phyloP scores from a whole-genome alignment of 768 basidiomycete species.

The Mycena venus region DNA sequence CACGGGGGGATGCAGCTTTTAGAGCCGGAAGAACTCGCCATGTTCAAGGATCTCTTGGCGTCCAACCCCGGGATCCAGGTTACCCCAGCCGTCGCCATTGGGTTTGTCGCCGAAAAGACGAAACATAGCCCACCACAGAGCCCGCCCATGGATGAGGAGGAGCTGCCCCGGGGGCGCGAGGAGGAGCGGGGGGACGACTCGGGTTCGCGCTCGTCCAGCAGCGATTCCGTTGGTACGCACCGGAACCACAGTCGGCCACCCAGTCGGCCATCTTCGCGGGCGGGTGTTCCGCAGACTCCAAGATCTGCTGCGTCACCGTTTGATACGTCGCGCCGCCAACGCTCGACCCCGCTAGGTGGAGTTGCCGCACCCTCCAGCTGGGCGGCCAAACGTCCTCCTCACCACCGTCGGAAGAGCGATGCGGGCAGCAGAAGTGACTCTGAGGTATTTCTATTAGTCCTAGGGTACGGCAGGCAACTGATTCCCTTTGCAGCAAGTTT shows the following conservation, averaged over 20 bases:
- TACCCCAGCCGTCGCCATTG: conserved; percentile 74
- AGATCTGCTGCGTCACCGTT: conserved; percentile 73
- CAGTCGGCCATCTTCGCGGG: too few relatives aligned
- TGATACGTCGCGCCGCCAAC: conserved; percentile 77
- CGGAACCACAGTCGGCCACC: conserved; percentile 63
- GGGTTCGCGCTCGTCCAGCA: conserved; percentile 70
- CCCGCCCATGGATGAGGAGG: conserved; percentile 59
- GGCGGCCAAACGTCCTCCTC: conserved; percentile 73
- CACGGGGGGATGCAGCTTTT: conserved; percentile 77
- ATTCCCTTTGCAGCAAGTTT: conserved; percentile 48
- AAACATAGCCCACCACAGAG: conserved; percentile 59
- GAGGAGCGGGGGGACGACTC: conserved; percentile 29
- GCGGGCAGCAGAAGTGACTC: conserved; percentile 83
- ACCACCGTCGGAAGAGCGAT: conserved; percentile 78
- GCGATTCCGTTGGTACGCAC: conserved; percentile 62
- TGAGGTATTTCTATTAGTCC: too few relatives aligned
- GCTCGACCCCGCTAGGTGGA: conserved; percentile 72
- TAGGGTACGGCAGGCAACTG: too few relatives aligned
- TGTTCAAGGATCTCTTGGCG: conserved; percentile 70
- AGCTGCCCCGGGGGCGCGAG: conserved; percentile 48
- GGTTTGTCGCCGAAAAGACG: conserved; percentile 74
- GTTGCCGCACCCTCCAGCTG: conserved; percentile 78
- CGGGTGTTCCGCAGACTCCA: conserved; percentile 67
- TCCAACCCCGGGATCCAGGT: conserved; percentile 75
- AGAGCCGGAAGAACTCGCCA: conserved; percentile 69